Percentiles rank a stretch among this genome's conserved stretches.
Conservation (phyloP, 2,329 filamentous ascomycete species). For the Diaporthe citrichinensis region DNA sequence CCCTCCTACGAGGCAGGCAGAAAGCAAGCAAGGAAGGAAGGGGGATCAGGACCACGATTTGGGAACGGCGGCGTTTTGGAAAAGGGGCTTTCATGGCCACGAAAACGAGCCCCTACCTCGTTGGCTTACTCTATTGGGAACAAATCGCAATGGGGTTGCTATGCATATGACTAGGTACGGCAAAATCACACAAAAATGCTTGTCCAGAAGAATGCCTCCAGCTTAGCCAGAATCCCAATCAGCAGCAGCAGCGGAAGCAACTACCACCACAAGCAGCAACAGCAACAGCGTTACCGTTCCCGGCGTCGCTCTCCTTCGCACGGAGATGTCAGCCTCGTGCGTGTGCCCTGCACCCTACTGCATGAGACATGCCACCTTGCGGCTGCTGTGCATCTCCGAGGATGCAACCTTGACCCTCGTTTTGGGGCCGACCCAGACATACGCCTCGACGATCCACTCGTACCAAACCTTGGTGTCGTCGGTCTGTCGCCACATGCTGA, state of each 20-base stretch:
- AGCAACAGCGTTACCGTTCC: neutral
- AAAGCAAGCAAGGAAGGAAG: neutral
- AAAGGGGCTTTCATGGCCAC: neutral
- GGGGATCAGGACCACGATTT: neutral
- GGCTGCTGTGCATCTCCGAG: conserved; percentile 78
- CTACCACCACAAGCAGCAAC: neutral
- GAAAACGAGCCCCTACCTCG: conserved; percentile 8
- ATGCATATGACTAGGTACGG: conserved; percentile 38
- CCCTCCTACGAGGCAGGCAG: conserved; percentile 4
- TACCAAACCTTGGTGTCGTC: conserved; percentile 98
- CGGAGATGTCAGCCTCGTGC: neutral
- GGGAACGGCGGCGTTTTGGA: neutral
- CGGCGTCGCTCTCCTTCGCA: neutral
- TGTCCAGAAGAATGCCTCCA: conserved; percentile 25
- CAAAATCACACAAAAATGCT: conserved; percentile 30
- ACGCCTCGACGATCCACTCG: conserved; percentile 95
- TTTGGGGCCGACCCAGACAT: conserved; percentile 72
- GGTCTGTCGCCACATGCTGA: conserved; percentile 96
- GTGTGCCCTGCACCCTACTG: conserved; percentile 51
- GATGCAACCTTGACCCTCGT: conserved; percentile 75
- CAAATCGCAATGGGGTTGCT: neutral
- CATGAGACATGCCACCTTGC: conserved; percentile 80
- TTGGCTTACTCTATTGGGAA: conserved; percentile 7
- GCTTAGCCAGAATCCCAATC: conserved; percentile 36
- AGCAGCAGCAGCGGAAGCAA: conserved; percentile 14